Percentiles rank a stretch among this genome's conserved stretches.
phyloP scores from a whole-genome alignment of 768 basidiomycete species.

The Collybiopsis confluens region DNA sequence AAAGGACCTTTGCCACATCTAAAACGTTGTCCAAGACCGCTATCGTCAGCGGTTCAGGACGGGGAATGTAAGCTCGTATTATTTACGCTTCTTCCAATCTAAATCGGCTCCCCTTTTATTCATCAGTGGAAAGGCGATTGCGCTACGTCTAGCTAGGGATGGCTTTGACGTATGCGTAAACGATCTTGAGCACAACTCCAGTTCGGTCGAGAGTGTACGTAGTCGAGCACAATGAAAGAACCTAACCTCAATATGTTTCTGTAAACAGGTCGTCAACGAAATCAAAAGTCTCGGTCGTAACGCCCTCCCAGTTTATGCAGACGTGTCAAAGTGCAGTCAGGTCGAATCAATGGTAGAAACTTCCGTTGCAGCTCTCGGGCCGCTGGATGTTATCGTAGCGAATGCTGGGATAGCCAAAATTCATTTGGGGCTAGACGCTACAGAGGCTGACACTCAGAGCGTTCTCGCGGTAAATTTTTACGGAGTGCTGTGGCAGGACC shows the following conservation, averaged over 20 bases:
- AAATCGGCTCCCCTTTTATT: neutral
- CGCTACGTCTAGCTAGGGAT: conserved; percentile 28
- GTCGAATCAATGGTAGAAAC: conserved; percentile 3
- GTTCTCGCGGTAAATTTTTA: conserved; percentile 24
- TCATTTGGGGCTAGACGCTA: neutral
- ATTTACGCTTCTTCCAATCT: too few relatives aligned
- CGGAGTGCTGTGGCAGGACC: conserved; percentile 29
- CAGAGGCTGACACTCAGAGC: conserved; percentile 17
- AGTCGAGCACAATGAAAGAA: too few relatives aligned
- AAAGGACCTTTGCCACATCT: neutral
- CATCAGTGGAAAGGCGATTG: conserved; percentile 29
- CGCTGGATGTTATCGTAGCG: conserved; percentile 30
- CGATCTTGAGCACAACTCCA: conserved; percentile 19
- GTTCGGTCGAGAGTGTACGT: conserved; percentile 11
- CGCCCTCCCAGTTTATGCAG: neutral
- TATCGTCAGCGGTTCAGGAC: conserved; percentile 8
- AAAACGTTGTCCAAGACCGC: neutral
- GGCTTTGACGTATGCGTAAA: conserved; percentile 31
- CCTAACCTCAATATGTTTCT: neutral
- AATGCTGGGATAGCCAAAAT: conserved; percentile 33
- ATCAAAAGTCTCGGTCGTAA: conserved; percentile 3
- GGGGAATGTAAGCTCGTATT: conserved; percentile 9
- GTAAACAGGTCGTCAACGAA: neutral
- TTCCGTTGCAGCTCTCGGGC: conserved; percentile 8
- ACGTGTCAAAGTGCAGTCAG: neutral